phyloP scores from a whole-genome alignment of 306 rosid species.

The Geum urbanum region DNA sequence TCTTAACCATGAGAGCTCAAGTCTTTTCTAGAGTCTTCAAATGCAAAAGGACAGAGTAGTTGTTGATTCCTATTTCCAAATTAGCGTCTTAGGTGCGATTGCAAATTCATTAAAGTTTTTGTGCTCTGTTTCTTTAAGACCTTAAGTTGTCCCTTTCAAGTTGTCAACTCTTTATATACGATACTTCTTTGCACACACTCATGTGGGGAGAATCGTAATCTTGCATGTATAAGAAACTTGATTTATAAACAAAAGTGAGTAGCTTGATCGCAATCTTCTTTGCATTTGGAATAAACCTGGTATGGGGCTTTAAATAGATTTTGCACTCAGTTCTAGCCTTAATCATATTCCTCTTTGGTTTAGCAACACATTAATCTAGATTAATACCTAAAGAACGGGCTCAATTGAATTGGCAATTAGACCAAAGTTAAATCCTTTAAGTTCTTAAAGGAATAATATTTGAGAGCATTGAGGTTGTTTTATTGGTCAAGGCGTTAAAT shows the following conservation, averaged over 20 bases:
- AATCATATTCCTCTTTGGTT: constrained; percentile 6
- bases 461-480: no score
- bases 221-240: background rate
- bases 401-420: constrained; percentile 10
- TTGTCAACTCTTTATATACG: constrained; percentile 26
- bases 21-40: background rate
- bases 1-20: no score
- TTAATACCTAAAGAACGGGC: background rate
- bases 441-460: constrained; percentile 14
- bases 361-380: constrained; percentile 1
- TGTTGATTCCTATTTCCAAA: background rate
- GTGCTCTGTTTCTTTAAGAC: background rate
- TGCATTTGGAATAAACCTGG: constrained; percentile 21
- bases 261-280: background rate
- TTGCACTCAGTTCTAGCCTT: background rate
- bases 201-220: constrained; percentile 17
- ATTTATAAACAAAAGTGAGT: constrained; percentile 15
- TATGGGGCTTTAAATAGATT: constrained; percentile 2
- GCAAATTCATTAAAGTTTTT: background rate
- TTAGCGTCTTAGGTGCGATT: background rate
- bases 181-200: background rate
- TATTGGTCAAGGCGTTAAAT: no score
- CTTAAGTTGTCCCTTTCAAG: constrained; percentile 4
- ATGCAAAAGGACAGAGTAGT: background rate
- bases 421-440: constrained; percentile 18